These are phyloP conservation scores for Heritiera littoralis DNA, from an alignment of 345 rosid genomes.

Conservation along the genomic window DNA sequence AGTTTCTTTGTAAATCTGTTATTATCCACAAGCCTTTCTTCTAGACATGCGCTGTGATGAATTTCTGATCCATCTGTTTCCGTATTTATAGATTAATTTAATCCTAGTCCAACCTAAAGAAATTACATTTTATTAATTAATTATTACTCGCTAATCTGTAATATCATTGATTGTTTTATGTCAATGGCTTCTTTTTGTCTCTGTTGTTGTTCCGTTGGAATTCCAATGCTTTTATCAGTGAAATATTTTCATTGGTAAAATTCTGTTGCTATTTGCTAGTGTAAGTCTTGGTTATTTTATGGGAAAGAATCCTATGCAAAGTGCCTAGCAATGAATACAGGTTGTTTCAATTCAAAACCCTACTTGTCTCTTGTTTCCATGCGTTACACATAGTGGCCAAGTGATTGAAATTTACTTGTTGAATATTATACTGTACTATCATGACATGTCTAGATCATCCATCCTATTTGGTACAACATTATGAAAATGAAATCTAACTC, in stretches of 20 bases:
- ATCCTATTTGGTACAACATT: not conserved
- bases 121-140: not conserved
- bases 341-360: not conserved
- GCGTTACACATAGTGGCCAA: not conserved
- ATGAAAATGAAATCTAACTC: not conserved
- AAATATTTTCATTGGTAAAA: no score
- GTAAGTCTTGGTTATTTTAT: not conserved
- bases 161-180: not conserved
- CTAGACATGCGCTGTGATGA: not conserved
- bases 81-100: not conserved
- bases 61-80: not conserved
- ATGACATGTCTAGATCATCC: not conserved
- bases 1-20: not conserved
- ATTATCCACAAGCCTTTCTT: not conserved
- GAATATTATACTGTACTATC: not conserved
- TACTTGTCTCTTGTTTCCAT: not conserved
- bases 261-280: no score
- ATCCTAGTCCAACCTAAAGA: slow-evolving; percentile 4
- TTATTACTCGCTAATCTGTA: not conserved
- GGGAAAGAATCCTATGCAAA: slow-evolving; percentile 19
- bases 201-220: no score
- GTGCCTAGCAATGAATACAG: not conserved
- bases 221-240: no score
- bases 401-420: not conserved
- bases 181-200: not conserved